Evolutionary conservation across 75 land plant genomes (phyloP), one percentile per base, ranked within the genome.

Genomic region (Larix kaempferi): DNA sequence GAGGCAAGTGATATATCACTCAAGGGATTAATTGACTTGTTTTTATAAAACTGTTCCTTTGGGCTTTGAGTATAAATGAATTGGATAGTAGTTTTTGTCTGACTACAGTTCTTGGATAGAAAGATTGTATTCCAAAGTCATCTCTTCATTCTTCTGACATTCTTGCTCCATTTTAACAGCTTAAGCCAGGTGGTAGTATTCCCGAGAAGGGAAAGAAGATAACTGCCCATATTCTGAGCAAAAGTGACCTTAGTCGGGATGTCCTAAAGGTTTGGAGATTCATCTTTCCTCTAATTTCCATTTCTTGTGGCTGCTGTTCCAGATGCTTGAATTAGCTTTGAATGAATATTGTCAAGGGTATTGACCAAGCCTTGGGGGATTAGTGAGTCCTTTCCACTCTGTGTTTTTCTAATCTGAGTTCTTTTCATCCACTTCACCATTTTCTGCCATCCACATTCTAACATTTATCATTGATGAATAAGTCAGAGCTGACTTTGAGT

Each of bases 131-230:
- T 11, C 39, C 1, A 37, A 60, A 19, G 10, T 74, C 61, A 14
- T 57, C 41, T 16, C 19, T 76, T 66, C 41, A 17, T 57, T 19
- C 1, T 60, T 3, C 62, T 19, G 62, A 60, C 54, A 49, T 49
- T 49, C 54, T 8, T 74, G 56, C 29, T 29, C 33, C 14, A 27
- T 75, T 54, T 65, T 21, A 71, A 62, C 87, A 97, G 99, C 60
- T 98, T 58, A 98, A 98, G 73, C 89, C 99, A 77, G 99, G 98
- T 74, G 99, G 99, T 2, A 79, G 87, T 59, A 90, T 98, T 78
- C 85, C 99, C 54, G 88, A 77, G 15, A 92, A 93, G 86, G 99
- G 98, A 44, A 98, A 88, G 86, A 91, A 74, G 80, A 89, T 93
- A 25, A 86, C 88, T 71, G 78, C 91, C 6, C 66, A 13, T 39